phyloP scores from a whole-genome alignment of 371 early-diverging fungal genomes.

The Batrachochytrium dendrobatidis region DNA sequence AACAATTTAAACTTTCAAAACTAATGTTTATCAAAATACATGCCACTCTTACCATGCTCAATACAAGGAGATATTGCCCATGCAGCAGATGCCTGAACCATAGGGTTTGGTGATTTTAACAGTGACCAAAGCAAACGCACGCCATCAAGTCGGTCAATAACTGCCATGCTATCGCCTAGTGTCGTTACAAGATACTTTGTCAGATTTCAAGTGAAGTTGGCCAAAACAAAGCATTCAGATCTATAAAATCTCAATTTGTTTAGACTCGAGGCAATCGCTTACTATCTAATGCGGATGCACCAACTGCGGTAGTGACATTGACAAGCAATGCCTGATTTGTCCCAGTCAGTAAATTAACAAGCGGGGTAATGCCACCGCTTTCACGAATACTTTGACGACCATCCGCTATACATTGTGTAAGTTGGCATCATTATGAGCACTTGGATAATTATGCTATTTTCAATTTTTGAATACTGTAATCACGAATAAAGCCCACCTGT shows the following conservation, averaged over 20 bases:
- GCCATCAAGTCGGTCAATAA: conserved; percentile 51
- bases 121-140: conserved; percentile 56
- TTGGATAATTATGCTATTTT: not conserved
- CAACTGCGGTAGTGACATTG: conserved; percentile 53
- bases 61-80: conserved; percentile 59
- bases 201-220: not conserved
- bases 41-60: conserved; percentile 39
- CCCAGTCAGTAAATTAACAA: conserved; percentile 47
- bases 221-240: not conserved
- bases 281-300: conserved; percentile 47
- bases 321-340: conserved; percentile 48
- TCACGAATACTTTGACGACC: conserved; percentile 46
- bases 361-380: conserved; percentile 47
- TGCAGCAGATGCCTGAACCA: conserved; percentile 50
- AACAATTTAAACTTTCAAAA: not conserved
- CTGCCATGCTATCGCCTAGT: conserved; percentile 47
- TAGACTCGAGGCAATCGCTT: too few species aligned
- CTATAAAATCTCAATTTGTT: not conserved
- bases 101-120: conserved; percentile 41
- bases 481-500: conserved; percentile 30
- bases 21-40: too few species aligned
- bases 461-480: not conserved
- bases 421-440: too few species aligned
- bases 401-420: conserved; percentile 25
- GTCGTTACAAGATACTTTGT: not conserved